A percentile compares a stretch with the other conserved stretches of the same genome.
phyloP scores from a whole-genome alignment of 345 rosid species.

The Eucalyptus globulus region DNA sequence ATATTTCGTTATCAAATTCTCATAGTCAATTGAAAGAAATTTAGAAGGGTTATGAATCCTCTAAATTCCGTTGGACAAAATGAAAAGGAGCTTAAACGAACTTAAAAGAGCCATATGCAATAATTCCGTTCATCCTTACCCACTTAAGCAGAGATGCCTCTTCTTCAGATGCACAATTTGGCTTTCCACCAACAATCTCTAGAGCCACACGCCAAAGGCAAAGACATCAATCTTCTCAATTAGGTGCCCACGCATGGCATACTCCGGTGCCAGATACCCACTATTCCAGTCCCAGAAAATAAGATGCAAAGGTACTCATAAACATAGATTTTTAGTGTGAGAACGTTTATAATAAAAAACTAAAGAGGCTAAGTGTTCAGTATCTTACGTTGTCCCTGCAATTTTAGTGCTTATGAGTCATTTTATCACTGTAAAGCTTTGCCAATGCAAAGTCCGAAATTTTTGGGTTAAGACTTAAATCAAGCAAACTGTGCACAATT shows the following conservation, averaged over 20 bases:
- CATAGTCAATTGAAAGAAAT: neutral
- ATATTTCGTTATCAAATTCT: neutral
- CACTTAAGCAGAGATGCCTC: conserved; percentile 57
- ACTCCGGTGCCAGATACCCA: conserved; percentile 66
- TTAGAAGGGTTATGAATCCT: neutral
- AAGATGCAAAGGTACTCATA: neutral
- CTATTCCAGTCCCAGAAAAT: neutral
- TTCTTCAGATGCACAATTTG: conserved; percentile 34
- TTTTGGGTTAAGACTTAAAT: conserved; percentile 33
- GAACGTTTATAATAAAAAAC: neutral
- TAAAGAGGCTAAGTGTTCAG: neutral
- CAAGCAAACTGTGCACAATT: conserved; percentile 41
- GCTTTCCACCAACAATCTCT: conserved; percentile 59
- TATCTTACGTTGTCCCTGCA: conserved; percentile 39
- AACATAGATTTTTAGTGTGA: neutral
- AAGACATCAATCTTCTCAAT: conserved; percentile 67
- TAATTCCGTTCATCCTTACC: conserved; percentile 12
- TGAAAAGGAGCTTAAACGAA: neutral
- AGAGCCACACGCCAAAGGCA: conserved; percentile 52
- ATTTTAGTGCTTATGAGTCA: conserved; percentile 51
- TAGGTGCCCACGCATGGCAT: conserved; percentile 63
- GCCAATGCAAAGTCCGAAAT: conserved; percentile 57
- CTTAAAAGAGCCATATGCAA: neutral
- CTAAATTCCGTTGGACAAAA: too few species aligned
- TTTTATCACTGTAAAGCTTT: conserved; percentile 38